Conservation (phyloP, 306 rosid species). For the Delonix regia region DNA sequence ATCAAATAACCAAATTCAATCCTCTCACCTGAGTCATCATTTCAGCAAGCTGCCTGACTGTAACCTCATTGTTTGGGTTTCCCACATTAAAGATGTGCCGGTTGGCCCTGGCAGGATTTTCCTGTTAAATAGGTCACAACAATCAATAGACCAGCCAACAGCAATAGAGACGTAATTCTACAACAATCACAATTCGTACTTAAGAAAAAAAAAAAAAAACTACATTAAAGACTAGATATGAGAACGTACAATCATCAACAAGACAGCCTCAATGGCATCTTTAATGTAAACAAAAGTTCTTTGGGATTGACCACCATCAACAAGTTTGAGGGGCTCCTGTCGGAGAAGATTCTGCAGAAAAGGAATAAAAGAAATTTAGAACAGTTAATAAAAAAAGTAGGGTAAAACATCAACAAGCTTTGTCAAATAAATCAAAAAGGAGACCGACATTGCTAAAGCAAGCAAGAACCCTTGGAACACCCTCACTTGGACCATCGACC, state of each 20-base stretch:
- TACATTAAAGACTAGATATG: background rate
- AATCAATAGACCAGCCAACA: conserved; percentile 22
- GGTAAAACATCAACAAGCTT: background rate
- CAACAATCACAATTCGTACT: background rate
- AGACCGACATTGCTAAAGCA: conserved; percentile 81
- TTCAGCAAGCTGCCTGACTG: conserved; percentile 95
- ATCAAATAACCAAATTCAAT: conserved; percentile 8
- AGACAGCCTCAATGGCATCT: conserved; percentile 95
- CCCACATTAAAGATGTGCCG: conserved; percentile 93
- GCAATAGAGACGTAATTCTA: background rate
- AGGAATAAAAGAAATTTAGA: conserved; percentile 14
- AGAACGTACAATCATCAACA: conserved; percentile 79
- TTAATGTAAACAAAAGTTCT: conserved; percentile 87
- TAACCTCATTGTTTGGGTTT: conserved; percentile 94
- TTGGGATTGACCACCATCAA: conserved; percentile 93
- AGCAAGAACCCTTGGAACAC: conserved; percentile 94
- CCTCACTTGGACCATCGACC: conserved; percentile 96
- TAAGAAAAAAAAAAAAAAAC: background rate
- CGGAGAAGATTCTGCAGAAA: conserved; percentile 83
- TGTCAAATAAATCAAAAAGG: background rate
- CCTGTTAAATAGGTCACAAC: conserved; percentile 49
- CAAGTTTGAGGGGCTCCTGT: conserved; percentile 92
- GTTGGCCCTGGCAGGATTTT: conserved; percentile 89
- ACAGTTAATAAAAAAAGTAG: background rate
- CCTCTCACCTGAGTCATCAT: conserved; percentile 80